Percentiles rank a stretch among this genome's conserved stretches.
Conservation (phyloP, 2,329 filamentous ascomycete genomes). For the Xylaria sp. region DNA sequence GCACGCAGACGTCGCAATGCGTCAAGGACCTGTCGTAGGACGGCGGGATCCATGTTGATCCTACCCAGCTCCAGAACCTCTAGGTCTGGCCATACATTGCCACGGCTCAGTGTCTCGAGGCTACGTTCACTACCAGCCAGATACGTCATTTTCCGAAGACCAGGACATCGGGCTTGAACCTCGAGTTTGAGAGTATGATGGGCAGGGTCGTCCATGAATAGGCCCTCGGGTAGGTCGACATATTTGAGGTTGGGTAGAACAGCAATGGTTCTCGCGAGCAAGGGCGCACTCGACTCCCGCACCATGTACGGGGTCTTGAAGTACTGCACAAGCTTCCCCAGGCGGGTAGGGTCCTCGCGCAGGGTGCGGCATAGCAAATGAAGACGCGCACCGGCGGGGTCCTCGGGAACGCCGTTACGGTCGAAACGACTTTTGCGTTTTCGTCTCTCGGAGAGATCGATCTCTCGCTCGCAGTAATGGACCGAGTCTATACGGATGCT, state of each 20-base stretch:
- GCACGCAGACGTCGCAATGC: slow-evolving; percentile 75
- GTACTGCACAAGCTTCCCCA: slow-evolving; percentile 77
- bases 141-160: slow-evolving; percentile 91
- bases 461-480: slow-evolving; percentile 92
- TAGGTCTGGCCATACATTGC: slow-evolving; percentile 73
- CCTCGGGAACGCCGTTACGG: slow-evolving; percentile 81
- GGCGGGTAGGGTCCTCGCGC: slow-evolving; percentile 74
- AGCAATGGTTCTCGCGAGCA: slow-evolving; percentile 85
- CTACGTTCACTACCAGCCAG: slow-evolving; percentile 79
- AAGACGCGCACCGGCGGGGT: slow-evolving; percentile 80
- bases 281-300: slow-evolving; percentile 83
- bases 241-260: slow-evolving; percentile 87
- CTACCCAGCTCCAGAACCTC: slow-evolving; percentile 77
- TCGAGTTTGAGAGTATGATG: slow-evolving; percentile 83
- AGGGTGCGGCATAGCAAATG: slow-evolving; percentile 83
- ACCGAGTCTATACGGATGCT: slow-evolving; percentile 93
- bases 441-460: slow-evolving; percentile 80
- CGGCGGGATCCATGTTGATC: slow-evolving; percentile 74
- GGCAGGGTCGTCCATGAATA: slow-evolving; percentile 81
- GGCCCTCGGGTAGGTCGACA: slow-evolving; percentile 88
- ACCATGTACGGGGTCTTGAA: slow-evolving; percentile 96
- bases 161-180: slow-evolving; percentile 82
- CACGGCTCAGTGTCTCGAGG: slow-evolving; percentile 74
- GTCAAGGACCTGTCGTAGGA: slow-evolving; percentile 76
- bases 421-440: slow-evolving; percentile 78